Base-by-base conservation (phyloP, 129 eudicot species). In the Lactuca saligna region DNA sequence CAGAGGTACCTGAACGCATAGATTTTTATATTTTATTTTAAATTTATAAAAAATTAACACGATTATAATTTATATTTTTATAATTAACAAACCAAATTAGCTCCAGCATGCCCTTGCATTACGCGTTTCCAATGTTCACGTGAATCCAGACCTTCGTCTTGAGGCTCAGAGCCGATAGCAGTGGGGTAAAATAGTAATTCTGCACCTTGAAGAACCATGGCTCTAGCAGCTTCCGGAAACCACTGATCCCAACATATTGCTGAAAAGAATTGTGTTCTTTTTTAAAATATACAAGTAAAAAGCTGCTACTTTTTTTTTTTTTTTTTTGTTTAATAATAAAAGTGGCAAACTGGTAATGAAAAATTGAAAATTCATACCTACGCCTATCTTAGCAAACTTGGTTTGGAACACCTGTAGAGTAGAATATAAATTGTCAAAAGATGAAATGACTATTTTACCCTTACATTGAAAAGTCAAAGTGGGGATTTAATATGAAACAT, bases 241-340 rank as follows among this genome's bases (percentile, higher is more conserved):
- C 99, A 94, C 66, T 94, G 99, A 82, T 94, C 99, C 99, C 99
- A 94, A 85, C 99, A 94, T 70, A 94, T 90, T 71, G 91, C 99
- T 94, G 78, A 71, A 57, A 63, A 37, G 3, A 51, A 6, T 34
- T 60, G 17, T 5, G 65, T 62, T 25, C 78, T 8, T 44, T 34
- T 32, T 33, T 20, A 33, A 60, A 10, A 46, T 25, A 25, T 25
- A 25, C 7, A 39, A 39, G 0, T 5, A 3, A 44, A 44, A 56
- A 56, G 38, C 37, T 38, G 33, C 69, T 13, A 53, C 53, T 20
- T 51, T 46, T 14, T 6, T 39, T n/a, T n/a, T n/a, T n/a, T n/a
- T n/a, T n/a, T n/a, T n/a, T n/a, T n/a, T n/a, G n/a, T n/a, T n/a
- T n/a, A n/a, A n/a, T n/a, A n/a, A n/a, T n/a, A n/a, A n/a, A n/a